These are phyloP conservation scores for sunflower (Helianthus annuus) DNA, from an alignment of 129 eudicot species.

Conservation along the genomic window HanXRQr2.0-SUNRISE NC_035447.2:36324033-36324532, in stretches of 20 bases:
- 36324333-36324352: not conserved
- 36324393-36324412: slow-evolving; percentile 10
- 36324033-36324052: not conserved
- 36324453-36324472: slow-evolving; percentile 18
- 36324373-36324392: slow-evolving; percentile 8
- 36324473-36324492: slow-evolving; percentile 3
- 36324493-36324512: slow-evolving; percentile 1
- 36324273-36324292: not conserved
- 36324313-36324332: slow-evolving; percentile 1
- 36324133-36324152: not conserved
- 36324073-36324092: not conserved
- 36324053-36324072: not conserved
- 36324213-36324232: not conserved
- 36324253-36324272: not conserved
- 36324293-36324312: not conserved
- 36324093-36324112: not conserved
- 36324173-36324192: not conserved
- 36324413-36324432: slow-evolving; percentile 7
- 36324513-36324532: slow-evolving; percentile 7
- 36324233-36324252: not conserved
- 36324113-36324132: not conserved
- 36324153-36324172: not conserved
- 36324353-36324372: not conserved
- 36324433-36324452: too few species aligned
- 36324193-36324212: not conserved